Evolutionary conservation across 2,329 filamentous ascomycete genomes (phyloP), one percentile per base, ranked within the genome.

Genomic region (Chaetomium olivaceum): DNA sequence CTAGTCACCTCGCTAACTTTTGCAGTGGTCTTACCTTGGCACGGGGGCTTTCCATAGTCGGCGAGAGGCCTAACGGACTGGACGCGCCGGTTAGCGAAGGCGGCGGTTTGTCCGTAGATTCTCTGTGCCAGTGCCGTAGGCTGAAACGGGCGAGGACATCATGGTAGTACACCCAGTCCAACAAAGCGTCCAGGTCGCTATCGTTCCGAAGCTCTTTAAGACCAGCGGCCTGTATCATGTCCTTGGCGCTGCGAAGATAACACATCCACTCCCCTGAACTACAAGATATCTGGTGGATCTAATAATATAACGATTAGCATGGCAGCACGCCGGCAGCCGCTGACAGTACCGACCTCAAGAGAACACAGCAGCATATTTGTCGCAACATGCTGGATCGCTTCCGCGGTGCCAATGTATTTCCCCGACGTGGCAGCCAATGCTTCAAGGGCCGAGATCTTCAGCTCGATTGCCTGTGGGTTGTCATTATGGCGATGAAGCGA

Each of bases 81-180:
- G 29, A 29, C 36, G 31, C 55, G 55, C 9, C 31, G 55, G 11
- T 19, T 23, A 43, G 19, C 43, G 27, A n/a, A 33, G 39, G 19
- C 6, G 29, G 25, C 31, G 12, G 19, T 3, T 33, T 25, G 14
- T 12, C 16, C 4, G 7, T 39, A 21, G 57, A 12, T 4, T 68
- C 64, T 12, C 67, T 67, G 11, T 68, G 58, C 74, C 73, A 75
- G 58, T 75, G 71, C 50, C 58, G 65, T 1, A 72, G 57, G 19
- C 69, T 69, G 61, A 75, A 76, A 48, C 71, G 72, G 8, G 73
- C 68, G 7, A 75, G 60, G 1, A 73, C 70, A 60, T 74, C 71
- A 60, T 75, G 69, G 65, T 75, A 75, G 60, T 74, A 69, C 1
- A 75, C 71, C 68, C 73, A 75, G 59, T 75, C 73, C 36, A 74